Conservation (phyloP, 305 asterid species). For the Galium porrigens region DNA sequence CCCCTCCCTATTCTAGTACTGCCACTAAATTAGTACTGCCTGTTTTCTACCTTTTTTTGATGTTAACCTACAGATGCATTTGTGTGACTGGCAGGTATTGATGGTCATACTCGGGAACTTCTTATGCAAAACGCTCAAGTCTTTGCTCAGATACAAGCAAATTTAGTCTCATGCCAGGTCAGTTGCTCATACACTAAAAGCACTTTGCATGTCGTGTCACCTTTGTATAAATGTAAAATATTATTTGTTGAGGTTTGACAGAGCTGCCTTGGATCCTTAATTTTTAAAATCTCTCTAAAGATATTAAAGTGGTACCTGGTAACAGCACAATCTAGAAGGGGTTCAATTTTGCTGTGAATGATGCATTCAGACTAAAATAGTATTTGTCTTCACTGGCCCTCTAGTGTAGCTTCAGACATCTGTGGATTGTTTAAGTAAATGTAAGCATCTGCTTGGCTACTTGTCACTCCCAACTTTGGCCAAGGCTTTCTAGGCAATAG, state of each 20-base stretch:
- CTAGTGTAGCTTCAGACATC: background rate
- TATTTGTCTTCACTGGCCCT: background rate
- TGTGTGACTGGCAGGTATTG: slow-evolving; percentile 27
- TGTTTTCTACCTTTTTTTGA: too few relatives aligned
- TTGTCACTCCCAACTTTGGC: background rate
- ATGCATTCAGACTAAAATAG: background rate
- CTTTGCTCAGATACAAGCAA: slow-evolving; percentile 58
- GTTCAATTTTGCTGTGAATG: background rate
- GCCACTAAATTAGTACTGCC: too few relatives aligned
- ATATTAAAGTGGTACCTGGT: background rate
- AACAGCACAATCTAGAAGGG: background rate
- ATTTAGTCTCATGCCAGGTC: slow-evolving; percentile 57
- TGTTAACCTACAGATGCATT: background rate
- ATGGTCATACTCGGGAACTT: slow-evolving; percentile 40
- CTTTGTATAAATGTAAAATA: background rate
- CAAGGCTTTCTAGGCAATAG: background rate
- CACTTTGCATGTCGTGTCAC: slow-evolving; percentile 1
- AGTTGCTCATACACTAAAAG: background rate
- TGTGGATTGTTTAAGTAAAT: background rate
- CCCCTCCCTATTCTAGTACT: too few relatives aligned
- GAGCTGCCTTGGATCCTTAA: background rate
- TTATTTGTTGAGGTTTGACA: background rate
- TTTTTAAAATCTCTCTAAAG: background rate
- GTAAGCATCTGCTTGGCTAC: slow-evolving; percentile 1
- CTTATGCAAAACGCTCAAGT: slow-evolving; percentile 64